Conservation (phyloP, 2,329 filamentous ascomycete genomes). For the Byssoonygena ceratinophila region DNA sequence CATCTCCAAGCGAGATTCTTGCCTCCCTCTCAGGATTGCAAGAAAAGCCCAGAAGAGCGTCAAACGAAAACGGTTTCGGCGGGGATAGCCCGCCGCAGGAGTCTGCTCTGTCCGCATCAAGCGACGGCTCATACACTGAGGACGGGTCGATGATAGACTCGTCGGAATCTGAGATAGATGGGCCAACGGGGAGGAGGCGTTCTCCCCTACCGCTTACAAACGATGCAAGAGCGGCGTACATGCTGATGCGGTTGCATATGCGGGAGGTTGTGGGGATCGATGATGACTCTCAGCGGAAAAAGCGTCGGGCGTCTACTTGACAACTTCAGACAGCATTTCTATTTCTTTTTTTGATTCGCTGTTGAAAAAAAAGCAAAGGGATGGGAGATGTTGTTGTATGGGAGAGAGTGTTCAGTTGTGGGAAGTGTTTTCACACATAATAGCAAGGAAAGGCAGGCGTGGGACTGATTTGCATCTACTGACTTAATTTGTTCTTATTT, state of each 20-base stretch:
- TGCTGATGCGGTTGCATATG: constrained; percentile 29
- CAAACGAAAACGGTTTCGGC: constrained; percentile 8
- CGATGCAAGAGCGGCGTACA: constrained; percentile 31
- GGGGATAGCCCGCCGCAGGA: neutral
- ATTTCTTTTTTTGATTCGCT: neutral
- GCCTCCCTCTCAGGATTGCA: constrained; percentile 18
- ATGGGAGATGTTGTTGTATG: too few species aligned
- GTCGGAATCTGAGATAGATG: neutral
- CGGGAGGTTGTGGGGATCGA: constrained; percentile 22
- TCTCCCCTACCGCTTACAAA: constrained; percentile 20
- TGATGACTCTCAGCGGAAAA: constrained; percentile 15
- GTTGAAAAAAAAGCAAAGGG: too few species aligned
- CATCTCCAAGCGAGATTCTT: constrained; percentile 22
- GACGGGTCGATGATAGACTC: constrained; percentile 6
- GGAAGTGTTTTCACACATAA: too few species aligned
- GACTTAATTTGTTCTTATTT: neutral
- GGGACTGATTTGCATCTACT: too few species aligned
- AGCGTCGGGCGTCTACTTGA: constrained; percentile 17
- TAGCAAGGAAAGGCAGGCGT: too few species aligned
- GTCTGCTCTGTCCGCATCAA: neutral
- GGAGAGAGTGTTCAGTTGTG: too few species aligned
- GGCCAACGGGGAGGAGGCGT: constrained; percentile 15
- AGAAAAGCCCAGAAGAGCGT: constrained; percentile 6
- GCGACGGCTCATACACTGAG: constrained; percentile 12
- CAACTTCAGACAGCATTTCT: neutral